Evolutionary conservation across 1,284 basidiomycete genomes (phyloP).

Genomic region (Phlebopus sp.): DNA sequence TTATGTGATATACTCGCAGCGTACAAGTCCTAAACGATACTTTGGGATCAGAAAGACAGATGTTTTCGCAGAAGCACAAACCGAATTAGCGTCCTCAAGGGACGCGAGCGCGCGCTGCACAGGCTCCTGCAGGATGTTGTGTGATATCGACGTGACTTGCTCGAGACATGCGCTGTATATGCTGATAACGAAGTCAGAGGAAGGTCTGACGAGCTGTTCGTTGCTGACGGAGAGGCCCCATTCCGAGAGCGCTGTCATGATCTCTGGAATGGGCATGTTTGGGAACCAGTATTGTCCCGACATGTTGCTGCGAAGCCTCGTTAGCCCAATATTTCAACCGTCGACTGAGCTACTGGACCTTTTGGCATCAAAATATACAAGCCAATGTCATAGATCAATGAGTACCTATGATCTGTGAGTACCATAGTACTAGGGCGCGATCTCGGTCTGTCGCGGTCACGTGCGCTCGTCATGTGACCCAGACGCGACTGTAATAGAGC

Average conservation of each 20-base stretch:
- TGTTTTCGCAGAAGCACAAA: slow-evolving; percentile 30
- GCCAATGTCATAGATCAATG: too few species aligned
- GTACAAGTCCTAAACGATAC: slow-evolving; percentile 57
- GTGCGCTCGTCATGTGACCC: slow-evolving; percentile 1
- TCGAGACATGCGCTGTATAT: slow-evolving; percentile 70
- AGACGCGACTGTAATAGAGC: background rate
- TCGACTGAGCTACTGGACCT: too few species aligned
- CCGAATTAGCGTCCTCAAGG: slow-evolving; percentile 52
- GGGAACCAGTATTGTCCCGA: slow-evolving; percentile 56
- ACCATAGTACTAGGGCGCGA: too few species aligned
- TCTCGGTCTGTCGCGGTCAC: slow-evolving; percentile 7
- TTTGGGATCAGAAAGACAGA: slow-evolving; percentile 2
- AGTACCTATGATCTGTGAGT: background rate
- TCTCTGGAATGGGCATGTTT: slow-evolving; percentile 58
- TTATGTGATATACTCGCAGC: slow-evolving; percentile 53
- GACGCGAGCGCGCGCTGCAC: slow-evolving; percentile 53
- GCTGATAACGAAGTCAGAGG: slow-evolving; percentile 64
- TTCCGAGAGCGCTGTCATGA: slow-evolving; percentile 56
- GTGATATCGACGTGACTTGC: slow-evolving; percentile 63
- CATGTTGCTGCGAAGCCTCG: slow-evolving; percentile 18
- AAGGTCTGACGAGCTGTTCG: slow-evolving; percentile 71
- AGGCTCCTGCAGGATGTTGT: slow-evolving; percentile 59
- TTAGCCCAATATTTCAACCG: too few species aligned
- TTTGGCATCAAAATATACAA: too few species aligned
- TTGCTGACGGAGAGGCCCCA: slow-evolving; percentile 66